Evolutionary conservation across 2,329 filamentous ascomycete species (phyloP), one percentile per base, ranked within the genome.

Genomic region (Drechslera avenae): DNA sequence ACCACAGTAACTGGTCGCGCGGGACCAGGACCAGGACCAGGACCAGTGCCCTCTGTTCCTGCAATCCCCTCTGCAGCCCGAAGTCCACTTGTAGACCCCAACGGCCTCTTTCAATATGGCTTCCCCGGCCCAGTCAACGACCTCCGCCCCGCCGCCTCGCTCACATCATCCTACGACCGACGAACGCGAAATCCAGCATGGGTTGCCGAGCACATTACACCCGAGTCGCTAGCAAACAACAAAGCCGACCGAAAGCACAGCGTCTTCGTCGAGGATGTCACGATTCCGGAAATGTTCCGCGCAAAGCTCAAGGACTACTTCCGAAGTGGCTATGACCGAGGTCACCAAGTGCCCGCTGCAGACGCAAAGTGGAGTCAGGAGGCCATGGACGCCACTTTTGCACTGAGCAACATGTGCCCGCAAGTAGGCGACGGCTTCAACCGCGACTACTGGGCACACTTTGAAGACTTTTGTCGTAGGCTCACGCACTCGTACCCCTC

Each of bases 351-450:
- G 8, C 94, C 94, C 8, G 94, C 94, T 5, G 94, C 94, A 33
- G 94, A 99, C 76, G 90, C 89, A 49, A 96, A 95, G 78, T 99
- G 94, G 92, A 90, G 86, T 57, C 94, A 99, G 76, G 75, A 83
- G 30, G 92, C 94, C 58, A 96, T 99, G 91, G 86, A 99, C 76
- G 90, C 90, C 50, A 99, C 94, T 2, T 99, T 99, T 71, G 87
- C 85, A 68, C 83, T 99, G 48, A 88, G 83, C 71, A 99, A 99
- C 78, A 99, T 99, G 92, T 96, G 92, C 71, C 94, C 94, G 26
- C 94, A 99, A 78, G 94, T 99, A 23, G 94, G 94, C 61, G 91
- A 97, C 71, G 94, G 94, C 52, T 99, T 99, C 82, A 99, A 99
- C 78, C 84, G 94, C 43, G 94, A 99, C 78, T 99, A 99, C 83